Evolutionary conservation across 805 yeast species (phyloP).

Genomic region (Saccharomycopsis sp.): DNA sequence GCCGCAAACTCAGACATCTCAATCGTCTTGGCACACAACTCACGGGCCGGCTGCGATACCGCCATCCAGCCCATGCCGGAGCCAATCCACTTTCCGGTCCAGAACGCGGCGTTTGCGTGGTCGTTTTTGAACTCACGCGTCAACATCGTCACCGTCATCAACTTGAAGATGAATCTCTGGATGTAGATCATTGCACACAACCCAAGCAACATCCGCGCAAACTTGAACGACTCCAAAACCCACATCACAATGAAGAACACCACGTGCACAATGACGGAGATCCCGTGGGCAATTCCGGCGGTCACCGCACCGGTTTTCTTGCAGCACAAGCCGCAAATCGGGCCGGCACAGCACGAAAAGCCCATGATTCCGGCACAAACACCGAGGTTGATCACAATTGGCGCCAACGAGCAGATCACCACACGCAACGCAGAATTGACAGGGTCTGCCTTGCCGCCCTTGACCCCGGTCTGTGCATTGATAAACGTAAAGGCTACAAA

Average conservation of each 20-base stretch:
- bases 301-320: slow-evolving; percentile 42
- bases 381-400: slow-evolving; percentile 87
- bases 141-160: slow-evolving; percentile 42
- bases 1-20: slow-evolving; percentile 65
- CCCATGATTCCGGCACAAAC: slow-evolving; percentile 68
- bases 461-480: slow-evolving; percentile 83
- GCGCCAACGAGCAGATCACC: slow-evolving; percentile 78
- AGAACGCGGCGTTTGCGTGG: slow-evolving; percentile 62
- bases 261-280: slow-evolving; percentile 47
- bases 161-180: slow-evolving; percentile 52
- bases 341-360: slow-evolving; percentile 96
- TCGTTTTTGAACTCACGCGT: slow-evolving; percentile 59
- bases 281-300: slow-evolving; percentile 50
- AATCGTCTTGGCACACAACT: slow-evolving; percentile 51
- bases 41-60: slow-evolving; percentile 58
- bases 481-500: slow-evolving; percentile 71
- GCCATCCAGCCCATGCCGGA: slow-evolving; percentile 57
- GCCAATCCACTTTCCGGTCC: slow-evolving; percentile 69
- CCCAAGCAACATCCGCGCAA: slow-evolving; percentile 54
- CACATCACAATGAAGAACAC: slow-evolving; percentile 56
- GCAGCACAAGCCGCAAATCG: slow-evolving; percentile 67
- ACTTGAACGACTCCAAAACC: slow-evolving; percentile 61
- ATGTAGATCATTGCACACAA: slow-evolving; percentile 47
- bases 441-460: slow-evolving; percentile 28
- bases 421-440: slow-evolving; percentile 72